Percentiles rank a stretch among this genome's conserved stretches.
phyloP scores from a whole-genome alignment of 2,329 filamentous ascomycete species.

The Geosmithia putterillii region DNA sequence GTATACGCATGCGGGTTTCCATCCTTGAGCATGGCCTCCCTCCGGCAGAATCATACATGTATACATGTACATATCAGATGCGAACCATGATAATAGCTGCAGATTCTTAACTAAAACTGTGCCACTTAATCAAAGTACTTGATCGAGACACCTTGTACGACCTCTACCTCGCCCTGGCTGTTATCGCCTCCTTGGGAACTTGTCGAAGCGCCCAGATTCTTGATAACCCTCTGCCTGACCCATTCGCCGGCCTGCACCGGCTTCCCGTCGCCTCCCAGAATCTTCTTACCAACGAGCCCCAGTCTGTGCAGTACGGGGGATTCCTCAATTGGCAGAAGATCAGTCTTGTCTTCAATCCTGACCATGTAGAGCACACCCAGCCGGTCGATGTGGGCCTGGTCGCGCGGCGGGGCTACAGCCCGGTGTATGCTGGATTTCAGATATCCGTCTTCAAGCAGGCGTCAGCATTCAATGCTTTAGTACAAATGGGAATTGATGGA shows the following conservation, averaged over 20 bases:
- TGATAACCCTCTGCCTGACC: slow-evolving; percentile 11
- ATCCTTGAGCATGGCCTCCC: too few relatives aligned
- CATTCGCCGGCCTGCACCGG: slow-evolving; percentile 16
- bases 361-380: slow-evolving; percentile 34
- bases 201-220: slow-evolving; percentile 8
- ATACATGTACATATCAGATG: too few relatives aligned
- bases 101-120: too few relatives aligned
- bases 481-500: neutral
- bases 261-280: slow-evolving; percentile 7
- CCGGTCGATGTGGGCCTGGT: slow-evolving; percentile 23
- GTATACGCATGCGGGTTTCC: too few relatives aligned
- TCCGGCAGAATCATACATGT: too few relatives aligned
- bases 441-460: slow-evolving; percentile 13
- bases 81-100: too few relatives aligned
- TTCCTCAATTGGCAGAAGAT: slow-evolving; percentile 13
- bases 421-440: slow-evolving; percentile 20
- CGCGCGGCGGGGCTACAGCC: slow-evolving; percentile 17
- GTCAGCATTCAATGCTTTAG: neutral
- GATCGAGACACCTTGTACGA: slow-evolving; percentile 14
- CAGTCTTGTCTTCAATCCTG: slow-evolving; percentile 18
- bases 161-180: slow-evolving; percentile 12
- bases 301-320: slow-evolving; percentile 17
- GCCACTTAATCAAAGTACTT: slow-evolving; percentile 11
- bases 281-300: slow-evolving; percentile 9
- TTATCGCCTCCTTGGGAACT: slow-evolving; percentile 8